Base-by-base conservation (phyloP, 148 eudicot species). In the Diospyros lotus region DNA sequence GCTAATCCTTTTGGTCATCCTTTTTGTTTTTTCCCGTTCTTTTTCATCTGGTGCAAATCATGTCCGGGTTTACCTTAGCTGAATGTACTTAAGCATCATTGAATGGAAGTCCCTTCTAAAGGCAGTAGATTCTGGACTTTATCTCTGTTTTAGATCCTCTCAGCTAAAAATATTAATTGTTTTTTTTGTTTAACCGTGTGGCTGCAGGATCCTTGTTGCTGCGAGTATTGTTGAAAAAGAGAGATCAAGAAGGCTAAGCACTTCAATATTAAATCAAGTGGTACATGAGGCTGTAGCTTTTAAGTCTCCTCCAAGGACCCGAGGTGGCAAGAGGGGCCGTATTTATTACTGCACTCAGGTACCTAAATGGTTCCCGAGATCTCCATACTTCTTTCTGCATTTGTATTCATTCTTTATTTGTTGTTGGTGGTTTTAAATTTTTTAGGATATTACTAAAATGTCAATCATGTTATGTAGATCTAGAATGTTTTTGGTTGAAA, bases 311-410 rank as follows among this genome's bases (percentile, higher is more conserved):
- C 98, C 99, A 58, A 88, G 91, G 86, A 96, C 93, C 56, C 80
- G 99, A 78, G 94, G 89, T 61, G 99, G 99, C 44, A 93, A 87
- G 86, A 88, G 99, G 82, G 99, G 99, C 15, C 96, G 98, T 75
- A 82, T 96, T 68, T 93, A 83, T 85, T 96, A 93, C 86, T 89
- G 97, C 76, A 96, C 99, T 51, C 99, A 96, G 99, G 99, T 96
- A 86, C 48, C 18, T 54, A 38, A 13, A 1, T 64, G 51, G n/a
- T 44, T 42, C 48, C 5, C 40, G 42, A 6, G 83, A 62, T 52
- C 44, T 76, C 8, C 28, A 73, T 51, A 46, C 6, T 46, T 46
- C 48, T 17, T 18, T 56, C 11, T 43, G 18, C 28, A 15, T 70
- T 43, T 70, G 38, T 3, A 50, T 55, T 28, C 28, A 28, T 55